Evolutionary conservation across 768 basidiomycete species (phyloP).

Genomic region (Hygrophoropsis aurantiaca): DNA sequence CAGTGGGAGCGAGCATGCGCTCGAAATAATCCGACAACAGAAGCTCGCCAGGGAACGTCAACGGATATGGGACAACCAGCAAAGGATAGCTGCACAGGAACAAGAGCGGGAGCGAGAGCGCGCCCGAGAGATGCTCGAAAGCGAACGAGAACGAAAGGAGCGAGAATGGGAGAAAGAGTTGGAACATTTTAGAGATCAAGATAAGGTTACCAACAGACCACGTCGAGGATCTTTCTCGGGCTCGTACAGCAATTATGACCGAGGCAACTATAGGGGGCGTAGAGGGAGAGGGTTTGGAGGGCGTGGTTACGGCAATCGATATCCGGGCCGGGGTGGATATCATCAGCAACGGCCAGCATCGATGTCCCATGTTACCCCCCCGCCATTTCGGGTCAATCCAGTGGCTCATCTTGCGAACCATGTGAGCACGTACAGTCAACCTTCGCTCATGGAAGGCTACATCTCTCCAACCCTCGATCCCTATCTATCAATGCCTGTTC

Average conservation of each 20-base stretch:
- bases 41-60: constrained; percentile 25
- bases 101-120: constrained; percentile 21
- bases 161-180: constrained; percentile 10
- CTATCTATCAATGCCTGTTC: constrained; percentile 21
- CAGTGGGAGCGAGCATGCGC: constrained; percentile 36
- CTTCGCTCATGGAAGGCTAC: constrained; percentile 24
- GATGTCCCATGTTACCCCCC: constrained; percentile 26
- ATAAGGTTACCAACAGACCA: constrained; percentile 21
- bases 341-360: constrained; percentile 35
- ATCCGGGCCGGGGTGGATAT: constrained; percentile 31
- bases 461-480: constrained; percentile 30
- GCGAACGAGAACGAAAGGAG: constrained; percentile 9
- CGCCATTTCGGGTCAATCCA: constrained; percentile 29
- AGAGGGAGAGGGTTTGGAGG: constrained; percentile 40
- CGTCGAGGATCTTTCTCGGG: constrained; percentile 32
- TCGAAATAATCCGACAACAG: constrained; percentile 25
- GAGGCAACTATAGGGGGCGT: constrained; percentile 29
- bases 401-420: constrained; percentile 25
- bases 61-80: background rate
- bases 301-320: constrained; percentile 35
- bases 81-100: background rate
- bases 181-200: constrained; percentile 14
- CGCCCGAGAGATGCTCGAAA: background rate
- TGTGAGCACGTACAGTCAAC: constrained; percentile 28
- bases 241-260: constrained; percentile 23